These are phyloP conservation scores for Lepiota subincarnata DNA, from an alignment of 768 basidiomycete genomes.

Conservation along the genomic window DNA sequence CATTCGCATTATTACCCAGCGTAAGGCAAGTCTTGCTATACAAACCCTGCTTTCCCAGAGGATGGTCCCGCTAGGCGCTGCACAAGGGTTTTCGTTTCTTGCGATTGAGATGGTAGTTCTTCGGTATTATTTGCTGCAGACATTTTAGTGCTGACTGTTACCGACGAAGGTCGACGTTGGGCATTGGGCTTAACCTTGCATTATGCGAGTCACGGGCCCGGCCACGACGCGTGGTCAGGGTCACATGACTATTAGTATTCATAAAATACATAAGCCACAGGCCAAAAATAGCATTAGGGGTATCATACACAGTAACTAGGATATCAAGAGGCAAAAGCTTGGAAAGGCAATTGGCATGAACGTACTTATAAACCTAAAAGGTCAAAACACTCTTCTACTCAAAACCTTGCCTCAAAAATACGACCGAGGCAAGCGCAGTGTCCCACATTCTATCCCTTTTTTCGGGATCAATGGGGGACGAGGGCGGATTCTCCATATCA, in stretches of 20 bases:
- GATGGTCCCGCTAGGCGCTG: conserved; percentile 85
- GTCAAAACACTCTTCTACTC: not conserved
- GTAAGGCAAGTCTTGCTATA: conserved; percentile 6
- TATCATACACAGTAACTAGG: no score
- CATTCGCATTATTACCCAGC: not conserved
- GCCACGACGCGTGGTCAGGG: not conserved
- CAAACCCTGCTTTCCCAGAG: conserved; percentile 84
- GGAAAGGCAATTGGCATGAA: not conserved
- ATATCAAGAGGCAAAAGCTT: no score
- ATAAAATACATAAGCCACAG: not conserved
- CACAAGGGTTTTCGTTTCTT: conserved; percentile 66
- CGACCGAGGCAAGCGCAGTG: conserved; percentile 23
- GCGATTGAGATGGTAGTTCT: conserved; percentile 34
- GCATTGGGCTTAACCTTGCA: no score
- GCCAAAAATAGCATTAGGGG: not conserved
- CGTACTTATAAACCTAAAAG: not conserved
- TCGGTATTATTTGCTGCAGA: no score
- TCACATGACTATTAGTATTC: not conserved
- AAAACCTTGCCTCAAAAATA: conserved; percentile 15
- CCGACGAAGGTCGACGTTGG: not conserved
- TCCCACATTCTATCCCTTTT: conserved; percentile 27
- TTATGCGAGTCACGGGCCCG: not conserved
- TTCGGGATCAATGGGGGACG: conserved; percentile 5
- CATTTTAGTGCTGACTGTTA: not conserved
- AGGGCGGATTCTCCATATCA: conserved; percentile 9